Base-by-base conservation (phyloP, 495 filamentous ascomycete genomes). In the Neurospora sp. region DNA sequence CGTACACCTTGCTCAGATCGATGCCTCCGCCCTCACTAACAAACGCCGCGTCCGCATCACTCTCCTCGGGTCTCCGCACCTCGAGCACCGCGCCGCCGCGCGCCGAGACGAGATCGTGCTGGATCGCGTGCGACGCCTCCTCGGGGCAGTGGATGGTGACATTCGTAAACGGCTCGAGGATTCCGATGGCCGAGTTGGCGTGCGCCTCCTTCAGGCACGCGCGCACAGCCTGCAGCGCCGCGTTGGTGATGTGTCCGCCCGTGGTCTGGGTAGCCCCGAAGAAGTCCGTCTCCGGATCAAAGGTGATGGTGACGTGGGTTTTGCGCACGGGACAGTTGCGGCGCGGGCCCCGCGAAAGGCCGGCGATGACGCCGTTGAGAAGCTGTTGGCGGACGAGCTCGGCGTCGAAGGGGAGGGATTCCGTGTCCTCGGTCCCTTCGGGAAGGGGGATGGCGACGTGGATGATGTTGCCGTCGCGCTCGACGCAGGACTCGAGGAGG, bases 141-240 rank as follows among this genome's bases (percentile, higher is more conserved):
- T 98, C 96, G 77, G 94, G 91, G 71, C 94, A 91, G 79, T 85
- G 87, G 77, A 99, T 95, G 20, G 88, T 89, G 11, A 93, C 94
- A 74, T 89, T 88, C 91, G 97, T 96, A 37, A 98, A 90, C 0
- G 95, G 95, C 80, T 99, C 96, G 85, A 98, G 92, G 61, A 99
- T 83, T 2, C 86, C 87, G 5, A 91, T 86, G 2, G 82, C 82
- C 0, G 81, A 76, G 39, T 80, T 77, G 20, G 78, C 77, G 44
- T 87, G 80, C 0, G 87, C 86, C 12, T 88, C 85, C 70, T 85
- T 85, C 22, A 97, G 84, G 1, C 91, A 92, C 3, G 83, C 81
- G 71, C 89, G 83, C 2, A 93, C 91, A 7, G 93, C 93, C 22
- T 89, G 83, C 4, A 92, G 88, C 0, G 94, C 90, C 0, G 93